Base-by-base conservation (phyloP, 2,329 filamentous ascomycete genomes). In the Curvularia sp. region DNA sequence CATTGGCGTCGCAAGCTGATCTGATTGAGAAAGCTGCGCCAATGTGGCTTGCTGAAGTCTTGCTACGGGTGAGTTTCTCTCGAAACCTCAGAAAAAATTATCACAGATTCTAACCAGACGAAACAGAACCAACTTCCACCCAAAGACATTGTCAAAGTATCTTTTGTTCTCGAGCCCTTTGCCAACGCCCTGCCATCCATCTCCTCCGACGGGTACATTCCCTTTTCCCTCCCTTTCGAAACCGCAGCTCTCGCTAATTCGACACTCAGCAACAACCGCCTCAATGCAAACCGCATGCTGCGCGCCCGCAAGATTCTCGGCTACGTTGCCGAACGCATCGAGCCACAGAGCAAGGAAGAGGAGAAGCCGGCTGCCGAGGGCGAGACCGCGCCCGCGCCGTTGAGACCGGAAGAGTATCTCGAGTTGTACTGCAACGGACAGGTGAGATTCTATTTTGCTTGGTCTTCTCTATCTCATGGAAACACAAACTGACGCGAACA, bases 261-360 rank as follows among this genome's bases (percentile, higher is more conserved):
- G 53, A 58, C 61, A 48, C 61, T 61, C 62, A 86, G 89, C 52
- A 96, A 94, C 76, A 94, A 93, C 65, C 89, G 95, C 24, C 84
- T 99, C 51, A 99, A 98, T 75, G 95, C 95, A 10, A 99, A 98
- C 73, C 87, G 94, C 55, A 98, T 99, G 95, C 83, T 99, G 50
- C 87, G 95, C 47, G 92, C 96, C 3, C 94, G 92, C 80, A 99
- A 99, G 82, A 95, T 99, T 22, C 80, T 98, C 57, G 87, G 88
- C 0, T 99, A 99, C 70, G 87, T 99, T 18, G 92, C 93, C 1
- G 95, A 99, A 77, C 86, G 93, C 54, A 94, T 99, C 57, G 94
- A 98, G 68, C 83, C 83, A 3, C 77, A 84, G n/a, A 83, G 88
- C 49, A 83, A 87, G 52, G 80, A 83, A 4, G 85, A 88, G 49